A percentile compares a stretch with the other conserved stretches of the same genome.
Evolutionary conservation across 1,284 basidiomycete species (phyloP).

Genomic region (Pyrrhoderma lamaoense): DNA sequence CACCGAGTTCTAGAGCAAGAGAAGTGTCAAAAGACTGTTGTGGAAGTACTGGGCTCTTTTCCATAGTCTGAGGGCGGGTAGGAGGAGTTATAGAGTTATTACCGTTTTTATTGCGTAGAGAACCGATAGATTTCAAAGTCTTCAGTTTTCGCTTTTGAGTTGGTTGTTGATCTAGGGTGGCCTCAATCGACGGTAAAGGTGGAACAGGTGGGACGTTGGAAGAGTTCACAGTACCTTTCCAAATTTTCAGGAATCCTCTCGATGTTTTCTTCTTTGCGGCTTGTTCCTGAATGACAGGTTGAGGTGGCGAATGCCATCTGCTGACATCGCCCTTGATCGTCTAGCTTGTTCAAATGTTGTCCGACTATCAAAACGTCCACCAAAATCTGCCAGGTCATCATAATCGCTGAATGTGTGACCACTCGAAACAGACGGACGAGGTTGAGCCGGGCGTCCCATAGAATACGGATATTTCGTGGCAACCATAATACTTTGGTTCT

Average conservation of each 20-base stretch:
- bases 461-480: conserved; percentile 1
- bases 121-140: conserved; percentile 70
- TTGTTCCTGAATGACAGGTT: conserved; percentile 26
- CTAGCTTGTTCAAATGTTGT: conserved; percentile 52
- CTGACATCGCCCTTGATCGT: conserved; percentile 27
- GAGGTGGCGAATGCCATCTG: conserved; percentile 19
- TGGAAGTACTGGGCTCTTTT: conserved; percentile 38
- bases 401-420: conserved; percentile 74
- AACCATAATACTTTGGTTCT: neutral
- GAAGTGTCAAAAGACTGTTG: conserved; percentile 27
- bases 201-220: conserved; percentile 9
- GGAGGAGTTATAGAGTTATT: neutral
- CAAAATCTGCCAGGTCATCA: conserved; percentile 76
- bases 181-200: conserved; percentile 11
- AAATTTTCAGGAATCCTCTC: conserved; percentile 48
- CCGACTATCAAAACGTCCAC: conserved; percentile 72
- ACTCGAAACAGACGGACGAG: conserved; percentile 41
- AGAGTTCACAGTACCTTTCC: conserved; percentile 14
- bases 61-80: conserved; percentile 26
- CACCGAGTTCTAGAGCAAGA: conserved; percentile 5
- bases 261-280: conserved; percentile 50
- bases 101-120: conserved; percentile 46
- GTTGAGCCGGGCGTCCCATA: neutral
- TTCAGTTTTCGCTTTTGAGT: conserved; percentile 49
- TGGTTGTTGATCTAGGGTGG: conserved; percentile 21